These are phyloP conservation scores for Cydonia oblonga DNA, from an alignment of 331 rosid species.

Conservation along the genomic window DNA sequence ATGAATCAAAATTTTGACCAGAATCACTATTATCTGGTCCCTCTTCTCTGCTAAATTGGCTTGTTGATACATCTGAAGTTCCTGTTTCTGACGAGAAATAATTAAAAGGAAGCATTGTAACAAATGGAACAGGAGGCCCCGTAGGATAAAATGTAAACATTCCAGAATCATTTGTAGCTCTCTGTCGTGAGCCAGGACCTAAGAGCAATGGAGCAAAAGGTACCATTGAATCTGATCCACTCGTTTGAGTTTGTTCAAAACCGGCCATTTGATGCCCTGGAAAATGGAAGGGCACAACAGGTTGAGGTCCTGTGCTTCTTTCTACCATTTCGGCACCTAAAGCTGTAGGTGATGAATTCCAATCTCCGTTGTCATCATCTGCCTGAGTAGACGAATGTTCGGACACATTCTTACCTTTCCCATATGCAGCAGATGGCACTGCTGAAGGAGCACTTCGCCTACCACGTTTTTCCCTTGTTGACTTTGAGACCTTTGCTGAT, in stretches of 20 bases:
- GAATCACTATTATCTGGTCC: conserved; percentile 54
- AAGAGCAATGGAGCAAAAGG: conserved; percentile 63
- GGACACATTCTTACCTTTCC: conserved; percentile 58
- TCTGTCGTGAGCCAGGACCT: conserved; percentile 66
- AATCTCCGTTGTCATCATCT: conserved; percentile 64
- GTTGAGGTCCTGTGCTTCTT: conserved; percentile 35
- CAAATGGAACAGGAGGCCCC: conserved; percentile 91
- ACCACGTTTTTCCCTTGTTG: conserved; percentile 70
- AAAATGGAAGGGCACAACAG: conserved; percentile 34
- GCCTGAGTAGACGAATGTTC: conserved; percentile 50
- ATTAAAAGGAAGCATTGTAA: conserved; percentile 66
- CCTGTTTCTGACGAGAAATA: conserved; percentile 53
- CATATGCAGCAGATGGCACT: conserved; percentile 34
- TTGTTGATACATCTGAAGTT: conserved; percentile 53
- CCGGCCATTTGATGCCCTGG: conserved; percentile 58
- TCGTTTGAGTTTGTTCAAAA: conserved; percentile 60
- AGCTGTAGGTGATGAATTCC: conserved; percentile 36
- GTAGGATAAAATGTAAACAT: conserved; percentile 73
- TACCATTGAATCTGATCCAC: conserved; percentile 60
- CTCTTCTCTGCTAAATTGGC: conserved; percentile 54
- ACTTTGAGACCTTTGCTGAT: conserved; percentile 55
- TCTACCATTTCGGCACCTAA: conserved; percentile 44
- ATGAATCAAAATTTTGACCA: conserved; percentile 50
- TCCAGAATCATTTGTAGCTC: conserved; percentile 53
- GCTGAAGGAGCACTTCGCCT: conserved; percentile 33